Percentiles rank a stretch among this genome's conserved stretches.
Evolutionary conservation across 768 basidiomycete genomes (phyloP).

Genomic region (Lactarius evosmus): DNA sequence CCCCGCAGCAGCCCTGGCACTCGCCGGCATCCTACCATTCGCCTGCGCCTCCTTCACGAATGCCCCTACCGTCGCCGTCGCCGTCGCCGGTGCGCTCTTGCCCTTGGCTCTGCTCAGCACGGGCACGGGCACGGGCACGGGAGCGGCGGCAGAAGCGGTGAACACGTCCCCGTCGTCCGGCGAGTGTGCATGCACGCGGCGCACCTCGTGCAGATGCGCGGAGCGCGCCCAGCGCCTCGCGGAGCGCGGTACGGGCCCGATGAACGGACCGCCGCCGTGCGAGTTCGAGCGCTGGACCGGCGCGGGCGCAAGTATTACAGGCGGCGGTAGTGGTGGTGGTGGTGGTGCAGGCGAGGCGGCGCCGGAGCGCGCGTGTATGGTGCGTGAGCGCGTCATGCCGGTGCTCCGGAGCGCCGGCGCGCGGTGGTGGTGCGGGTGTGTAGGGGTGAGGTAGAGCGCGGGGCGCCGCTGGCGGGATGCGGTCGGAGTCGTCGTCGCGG

Average conservation of each 20-base stretch:
- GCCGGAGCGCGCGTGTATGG: not conserved
- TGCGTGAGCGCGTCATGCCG: not conserved
- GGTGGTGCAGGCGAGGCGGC: not conserved
- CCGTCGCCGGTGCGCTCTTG: not conserved
- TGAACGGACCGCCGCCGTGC: slow-evolving; percentile 34
- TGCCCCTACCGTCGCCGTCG: not conserved
- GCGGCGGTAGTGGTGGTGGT: too few relatives aligned
- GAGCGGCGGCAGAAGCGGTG: not conserved
- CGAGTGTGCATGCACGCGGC: slow-evolving; percentile 20
- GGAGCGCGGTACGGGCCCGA: slow-evolving; percentile 42
- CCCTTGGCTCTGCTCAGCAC: not conserved
- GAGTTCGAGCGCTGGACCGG: slow-evolving; percentile 48
- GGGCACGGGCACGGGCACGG: too few relatives aligned
- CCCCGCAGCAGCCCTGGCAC: not conserved
- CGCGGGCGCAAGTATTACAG: slow-evolving; percentile 29
- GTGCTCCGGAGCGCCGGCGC: slow-evolving; percentile 10
- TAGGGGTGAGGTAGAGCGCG: slow-evolving; percentile 5
- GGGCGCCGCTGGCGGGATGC: slow-evolving; percentile 4
- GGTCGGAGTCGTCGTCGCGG: slow-evolving; percentile 23
- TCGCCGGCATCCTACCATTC: too few relatives aligned
- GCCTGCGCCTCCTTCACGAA: not conserved
- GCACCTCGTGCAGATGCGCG: slow-evolving; percentile 68
- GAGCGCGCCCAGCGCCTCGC: slow-evolving; percentile 60
- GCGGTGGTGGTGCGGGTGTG: slow-evolving; percentile 4
- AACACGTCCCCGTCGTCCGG: slow-evolving; percentile 7